Conservation (phyloP, 352 stramenopile genomes). For the Blastocystis sp. region DNA sequence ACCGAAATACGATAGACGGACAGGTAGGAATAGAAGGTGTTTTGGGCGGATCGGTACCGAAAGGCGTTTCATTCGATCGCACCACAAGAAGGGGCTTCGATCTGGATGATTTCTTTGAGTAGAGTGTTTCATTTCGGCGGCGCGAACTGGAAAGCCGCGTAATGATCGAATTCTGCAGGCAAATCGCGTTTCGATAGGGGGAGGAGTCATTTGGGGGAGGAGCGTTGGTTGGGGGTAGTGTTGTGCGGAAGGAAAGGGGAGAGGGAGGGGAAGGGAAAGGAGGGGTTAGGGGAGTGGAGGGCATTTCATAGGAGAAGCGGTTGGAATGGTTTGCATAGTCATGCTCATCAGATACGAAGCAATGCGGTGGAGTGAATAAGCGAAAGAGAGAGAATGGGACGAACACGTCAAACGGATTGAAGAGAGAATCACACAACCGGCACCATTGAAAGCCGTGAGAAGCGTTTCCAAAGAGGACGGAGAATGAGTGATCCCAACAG, state of each 20-base stretch:
- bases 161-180: neutral
- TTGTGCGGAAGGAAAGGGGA: neutral
- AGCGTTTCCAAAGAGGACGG: no score
- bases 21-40: neutral
- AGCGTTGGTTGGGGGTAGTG: no score
- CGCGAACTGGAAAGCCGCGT: neutral
- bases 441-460: no score
- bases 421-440: no score
- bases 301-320: no score
- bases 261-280: neutral
- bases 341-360: no score
- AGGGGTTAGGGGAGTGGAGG: no score
- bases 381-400: no score
- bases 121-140: slow-evolving; percentile 14
- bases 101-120: slow-evolving; percentile 65
- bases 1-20: neutral
- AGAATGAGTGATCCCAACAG: neutral
- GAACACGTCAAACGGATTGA: no score
- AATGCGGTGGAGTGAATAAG: no score
- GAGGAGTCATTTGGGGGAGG: no score
- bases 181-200: neutral
- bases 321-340: no score
- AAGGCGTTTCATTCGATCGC: neutral
- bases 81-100: neutral
- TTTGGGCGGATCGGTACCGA: neutral